Percentiles rank a stretch among this genome's conserved stretches.
phyloP scores from a whole-genome alignment of 2,329 filamentous ascomycete species.

The Amauroascus niger region DNA sequence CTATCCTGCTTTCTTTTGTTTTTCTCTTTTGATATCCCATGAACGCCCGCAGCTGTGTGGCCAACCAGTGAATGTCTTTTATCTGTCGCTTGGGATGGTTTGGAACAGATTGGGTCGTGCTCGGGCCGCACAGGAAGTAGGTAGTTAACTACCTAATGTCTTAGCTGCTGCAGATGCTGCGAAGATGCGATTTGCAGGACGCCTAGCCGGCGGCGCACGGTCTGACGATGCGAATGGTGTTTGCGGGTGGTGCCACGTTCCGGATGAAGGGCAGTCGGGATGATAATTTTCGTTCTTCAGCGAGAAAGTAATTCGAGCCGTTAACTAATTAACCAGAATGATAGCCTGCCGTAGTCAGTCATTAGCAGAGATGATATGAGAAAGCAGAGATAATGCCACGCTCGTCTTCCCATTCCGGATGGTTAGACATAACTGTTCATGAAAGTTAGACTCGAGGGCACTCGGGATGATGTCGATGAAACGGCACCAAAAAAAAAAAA shows the following conservation, averaged over 20 bases:
- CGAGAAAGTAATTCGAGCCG: neutral
- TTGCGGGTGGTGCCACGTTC: conserved; percentile 4
- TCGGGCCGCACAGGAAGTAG: neutral
- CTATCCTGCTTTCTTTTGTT: neutral
- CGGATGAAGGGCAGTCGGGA: neutral
- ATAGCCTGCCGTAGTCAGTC: too few relatives aligned
- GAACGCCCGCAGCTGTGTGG: neutral
- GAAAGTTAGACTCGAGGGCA: neutral
- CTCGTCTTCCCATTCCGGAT: neutral
- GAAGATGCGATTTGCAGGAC: neutral
- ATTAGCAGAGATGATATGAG: too few relatives aligned
- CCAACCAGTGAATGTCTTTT: neutral
- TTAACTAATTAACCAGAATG: neutral
- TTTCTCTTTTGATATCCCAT: neutral
- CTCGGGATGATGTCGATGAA: conserved; percentile 6
- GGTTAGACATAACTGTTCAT: neutral
- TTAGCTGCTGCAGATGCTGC: neutral
- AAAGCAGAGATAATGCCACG: neutral
- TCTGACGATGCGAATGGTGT: neutral
- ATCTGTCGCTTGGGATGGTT: neutral
- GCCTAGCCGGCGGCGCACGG: neutral
- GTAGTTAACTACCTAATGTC: too few relatives aligned
- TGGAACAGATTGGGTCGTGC: neutral
- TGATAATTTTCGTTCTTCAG: neutral
- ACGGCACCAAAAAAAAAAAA: neutral